These are phyloP conservation scores for Hura crepitans DNA, from an alignment of 441 rosid genomes.

Conservation along the genomic window DNA sequence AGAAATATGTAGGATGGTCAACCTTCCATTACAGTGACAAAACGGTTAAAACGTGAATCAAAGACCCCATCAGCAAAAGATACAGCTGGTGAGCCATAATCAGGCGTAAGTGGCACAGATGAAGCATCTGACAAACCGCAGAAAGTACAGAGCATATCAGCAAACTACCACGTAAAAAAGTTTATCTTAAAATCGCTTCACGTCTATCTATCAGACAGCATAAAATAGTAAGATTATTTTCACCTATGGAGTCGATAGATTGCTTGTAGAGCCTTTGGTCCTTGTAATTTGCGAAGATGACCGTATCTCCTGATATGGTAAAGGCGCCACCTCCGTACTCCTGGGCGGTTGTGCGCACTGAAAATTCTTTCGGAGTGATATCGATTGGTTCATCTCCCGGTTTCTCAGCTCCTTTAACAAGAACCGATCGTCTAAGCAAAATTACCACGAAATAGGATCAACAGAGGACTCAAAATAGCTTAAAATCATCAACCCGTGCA, in stretches of 20 bases:
- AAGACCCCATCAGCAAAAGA: slow-evolving; percentile 86
- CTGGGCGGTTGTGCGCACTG: slow-evolving; percentile 72
- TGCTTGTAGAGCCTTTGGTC: slow-evolving; percentile 88
- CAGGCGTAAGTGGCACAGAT: slow-evolving; percentile 69
- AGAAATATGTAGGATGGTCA: neutral
- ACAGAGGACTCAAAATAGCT: neutral
- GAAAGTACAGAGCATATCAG: slow-evolving; percentile 6
- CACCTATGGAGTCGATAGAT: slow-evolving; percentile 41
- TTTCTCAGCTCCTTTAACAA: slow-evolving; percentile 54
- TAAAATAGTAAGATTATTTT: neutral
- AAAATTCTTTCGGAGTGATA: slow-evolving; percentile 75
- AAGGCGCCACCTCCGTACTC: slow-evolving; percentile 97
- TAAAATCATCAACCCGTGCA: neutral
- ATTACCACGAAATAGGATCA: neutral
- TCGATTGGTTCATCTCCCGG: slow-evolving; percentile 53
- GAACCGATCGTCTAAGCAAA: slow-evolving; percentile 56
- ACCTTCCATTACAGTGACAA: slow-evolving; percentile 83
- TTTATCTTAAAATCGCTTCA: neutral
- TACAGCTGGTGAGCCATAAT: slow-evolving; percentile 61
- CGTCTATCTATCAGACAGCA: neutral
- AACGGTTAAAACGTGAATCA: slow-evolving; percentile 60
- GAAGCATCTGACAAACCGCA: slow-evolving; percentile 36
- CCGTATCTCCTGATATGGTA: slow-evolving; percentile 43
- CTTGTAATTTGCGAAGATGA: slow-evolving; percentile 77
- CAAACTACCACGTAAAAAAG: neutral